A percentile compares a stretch with the other conserved stretches of the same genome.
Conservation (phyloP, 73 alveolate species). For the Paramecium pentaurelia region DNA sequence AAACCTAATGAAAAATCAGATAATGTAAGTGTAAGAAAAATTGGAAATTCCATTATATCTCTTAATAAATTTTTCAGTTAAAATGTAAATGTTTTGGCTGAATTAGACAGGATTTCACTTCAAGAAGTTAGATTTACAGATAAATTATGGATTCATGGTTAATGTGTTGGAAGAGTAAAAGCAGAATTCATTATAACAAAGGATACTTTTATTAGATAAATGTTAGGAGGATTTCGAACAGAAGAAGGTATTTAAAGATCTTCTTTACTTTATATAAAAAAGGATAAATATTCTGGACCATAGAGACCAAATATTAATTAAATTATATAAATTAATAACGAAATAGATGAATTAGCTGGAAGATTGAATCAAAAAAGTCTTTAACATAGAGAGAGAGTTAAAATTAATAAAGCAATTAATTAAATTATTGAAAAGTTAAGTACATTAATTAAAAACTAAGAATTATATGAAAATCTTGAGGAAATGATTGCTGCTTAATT, state of each 20-base stretch:
- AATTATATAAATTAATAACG: background rate
- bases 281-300: constrained; percentile 16
- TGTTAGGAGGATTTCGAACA: constrained; percentile 39
- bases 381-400: background rate
- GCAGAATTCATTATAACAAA: background rate
- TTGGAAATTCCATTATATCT: constrained; percentile 16
- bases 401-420: background rate
- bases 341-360: constrained; percentile 26
- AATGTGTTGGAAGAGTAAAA: background rate
- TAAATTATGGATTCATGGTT: constrained; percentile 29
- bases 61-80: constrained; percentile 16
- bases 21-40: background rate
- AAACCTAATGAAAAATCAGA: background rate
- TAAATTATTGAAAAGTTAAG: background rate
- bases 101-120: background rate
- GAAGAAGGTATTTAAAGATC: constrained; percentile 43
- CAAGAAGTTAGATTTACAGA: background rate
- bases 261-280: background rate
- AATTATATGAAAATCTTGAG: background rate
- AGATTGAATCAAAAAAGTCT: background rate
- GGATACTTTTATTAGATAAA: background rate
- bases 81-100: constrained; percentile 21
- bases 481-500: constrained; percentile 11
- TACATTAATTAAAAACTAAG: background rate
- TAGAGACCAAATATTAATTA: background rate